Evolutionary conservation across 2,329 filamentous ascomycete genomes (phyloP).

Genomic region (Paraphaeosphaeria minitans): DNA sequence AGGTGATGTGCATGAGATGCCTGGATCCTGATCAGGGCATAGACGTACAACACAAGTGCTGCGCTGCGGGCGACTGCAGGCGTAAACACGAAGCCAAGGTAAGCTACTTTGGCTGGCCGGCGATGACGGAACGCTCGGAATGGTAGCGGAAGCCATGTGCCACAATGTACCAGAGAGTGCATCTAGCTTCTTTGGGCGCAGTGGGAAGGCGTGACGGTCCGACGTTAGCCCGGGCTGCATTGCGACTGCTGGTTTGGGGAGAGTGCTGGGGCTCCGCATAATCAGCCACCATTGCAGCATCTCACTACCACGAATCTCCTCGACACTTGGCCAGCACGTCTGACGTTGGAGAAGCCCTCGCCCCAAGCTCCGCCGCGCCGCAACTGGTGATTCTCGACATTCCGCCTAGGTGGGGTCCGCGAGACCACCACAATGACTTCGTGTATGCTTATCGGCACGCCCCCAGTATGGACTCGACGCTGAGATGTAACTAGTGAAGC

Average conservation of each 20-base stretch:
- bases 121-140: constrained; percentile 16
- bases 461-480: constrained; percentile 30
- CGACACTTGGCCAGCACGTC: not conserved
- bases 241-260: constrained; percentile 7
- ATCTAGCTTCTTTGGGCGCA: not conserved
- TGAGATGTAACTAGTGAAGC: constrained; percentile 74
- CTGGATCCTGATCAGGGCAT: not conserved
- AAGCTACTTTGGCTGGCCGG: not conserved
- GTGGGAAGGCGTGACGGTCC: not conserved
- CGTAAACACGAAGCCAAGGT: not conserved
- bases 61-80: not conserved
- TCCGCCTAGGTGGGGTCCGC: constrained; percentile 53
- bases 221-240: constrained; percentile 9
- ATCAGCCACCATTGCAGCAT: constrained; percentile 11
- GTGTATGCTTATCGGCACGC: constrained; percentile 51
- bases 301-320: not conserved
- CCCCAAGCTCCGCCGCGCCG: constrained; percentile 11
- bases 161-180: not conserved
- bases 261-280: constrained; percentile 2
- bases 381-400: constrained; percentile 20
- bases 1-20: not conserved
- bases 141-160: not conserved
- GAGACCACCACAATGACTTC: constrained; percentile 61
- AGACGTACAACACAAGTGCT: not conserved
- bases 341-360: not conserved